These are phyloP conservation scores for Fragaria ananassa DNA, from an alignment of 306 rosid genomes.

Conservation along the genomic window DNA sequence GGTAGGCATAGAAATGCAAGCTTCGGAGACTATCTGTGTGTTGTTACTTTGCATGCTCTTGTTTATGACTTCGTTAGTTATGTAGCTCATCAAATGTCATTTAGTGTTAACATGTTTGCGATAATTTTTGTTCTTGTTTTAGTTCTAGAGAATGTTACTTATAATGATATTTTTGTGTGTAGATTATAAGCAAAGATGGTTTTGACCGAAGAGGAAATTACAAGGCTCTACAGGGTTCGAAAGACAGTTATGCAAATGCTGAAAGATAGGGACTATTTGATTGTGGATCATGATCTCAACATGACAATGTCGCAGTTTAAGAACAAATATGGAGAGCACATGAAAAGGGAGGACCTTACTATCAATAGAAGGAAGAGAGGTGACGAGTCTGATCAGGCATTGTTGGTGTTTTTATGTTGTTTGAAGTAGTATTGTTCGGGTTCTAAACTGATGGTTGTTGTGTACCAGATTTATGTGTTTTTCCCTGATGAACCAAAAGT, in stretches of 20 bases:
- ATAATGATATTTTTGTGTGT: too few relatives aligned
- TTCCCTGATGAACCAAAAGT: too few relatives aligned
- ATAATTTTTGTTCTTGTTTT: too few relatives aligned
- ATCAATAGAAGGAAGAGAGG: conserved; percentile 37
- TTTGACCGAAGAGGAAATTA: conserved; percentile 48
- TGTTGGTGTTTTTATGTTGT: too few relatives aligned
- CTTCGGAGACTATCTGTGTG: neutral
- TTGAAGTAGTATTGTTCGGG: too few relatives aligned
- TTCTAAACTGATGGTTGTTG: too few relatives aligned
- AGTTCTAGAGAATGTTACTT: too few relatives aligned
- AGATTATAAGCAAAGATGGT: conserved; percentile 37
- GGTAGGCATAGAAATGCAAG: conserved; percentile 1
- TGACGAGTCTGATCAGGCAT: neutral
- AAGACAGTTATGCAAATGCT: conserved; percentile 73
- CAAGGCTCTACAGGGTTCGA: conserved; percentile 39
- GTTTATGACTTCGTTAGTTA: neutral
- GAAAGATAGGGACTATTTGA: conserved; percentile 49
- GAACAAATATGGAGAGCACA: conserved; percentile 36
- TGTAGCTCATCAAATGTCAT: neutral
- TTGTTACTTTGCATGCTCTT: neutral
- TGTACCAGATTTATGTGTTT: too few relatives aligned
- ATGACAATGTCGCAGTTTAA: conserved; percentile 50
- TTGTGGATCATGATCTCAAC: conserved; percentile 54
- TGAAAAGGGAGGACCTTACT: conserved; percentile 69
- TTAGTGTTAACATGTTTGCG: too few relatives aligned